Conservation (phyloP, 2,329 filamentous ascomycete species). For the Bipolaris sorokiniana region DNA sequence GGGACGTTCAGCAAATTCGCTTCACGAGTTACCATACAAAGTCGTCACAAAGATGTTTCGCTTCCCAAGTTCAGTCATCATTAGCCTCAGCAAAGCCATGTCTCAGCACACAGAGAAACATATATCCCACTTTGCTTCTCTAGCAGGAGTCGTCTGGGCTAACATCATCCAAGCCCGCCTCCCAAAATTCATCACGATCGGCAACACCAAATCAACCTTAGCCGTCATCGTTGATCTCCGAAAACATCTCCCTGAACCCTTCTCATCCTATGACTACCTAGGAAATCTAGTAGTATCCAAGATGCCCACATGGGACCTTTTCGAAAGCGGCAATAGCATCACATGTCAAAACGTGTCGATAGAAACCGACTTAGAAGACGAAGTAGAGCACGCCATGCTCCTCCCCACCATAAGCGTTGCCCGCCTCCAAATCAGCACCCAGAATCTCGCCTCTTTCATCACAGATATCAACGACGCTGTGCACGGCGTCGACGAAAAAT, state of each 20-base stretch:
- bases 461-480: slow-evolving; percentile 2
- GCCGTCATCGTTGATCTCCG: slow-evolving; percentile 5
- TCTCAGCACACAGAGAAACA: not conserved
- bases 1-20: not conserved
- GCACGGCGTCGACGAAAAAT: not conserved
- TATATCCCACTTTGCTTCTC: not conserved
- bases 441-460: not conserved
- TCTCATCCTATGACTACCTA: slow-evolving; percentile 5
- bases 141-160: slow-evolving; percentile 8
- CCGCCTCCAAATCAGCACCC: not conserved
- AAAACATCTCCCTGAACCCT: slow-evolving; percentile 1
- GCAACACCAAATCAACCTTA: slow-evolving; percentile 7
- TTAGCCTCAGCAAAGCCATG: not conserved
- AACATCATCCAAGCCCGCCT: slow-evolving; percentile 6
- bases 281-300: slow-evolving; percentile 7
- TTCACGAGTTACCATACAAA: slow-evolving; percentile 10
- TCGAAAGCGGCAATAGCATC: not conserved
- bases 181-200: not conserved
- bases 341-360: not conserved
- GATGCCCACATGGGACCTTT: not conserved
- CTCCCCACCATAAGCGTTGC: not conserved
- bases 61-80: slow-evolving; percentile 1
- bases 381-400: not conserved
- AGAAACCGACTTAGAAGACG: not conserved
- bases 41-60: slow-evolving; percentile 15